Conservation (phyloP, 768 basidiomycete species). For the Pulveroboletus sp. region DNA sequence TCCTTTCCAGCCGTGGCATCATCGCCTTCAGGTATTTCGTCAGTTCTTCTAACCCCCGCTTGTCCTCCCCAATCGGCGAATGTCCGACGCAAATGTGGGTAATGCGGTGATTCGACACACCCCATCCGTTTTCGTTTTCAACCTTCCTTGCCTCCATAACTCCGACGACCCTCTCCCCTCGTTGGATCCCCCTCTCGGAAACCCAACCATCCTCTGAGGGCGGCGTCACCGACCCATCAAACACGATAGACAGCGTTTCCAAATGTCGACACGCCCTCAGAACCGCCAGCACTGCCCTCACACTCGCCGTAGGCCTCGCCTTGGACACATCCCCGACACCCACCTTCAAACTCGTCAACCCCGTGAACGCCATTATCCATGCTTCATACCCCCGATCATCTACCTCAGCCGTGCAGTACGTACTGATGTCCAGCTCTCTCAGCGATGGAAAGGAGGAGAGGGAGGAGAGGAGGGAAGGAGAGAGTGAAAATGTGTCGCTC, state of each 20-base stretch:
- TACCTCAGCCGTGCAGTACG: constrained; percentile 15
- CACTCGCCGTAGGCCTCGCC: constrained; percentile 15
- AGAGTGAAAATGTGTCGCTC: constrained; percentile 21
- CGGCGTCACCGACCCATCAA: constrained; percentile 15
- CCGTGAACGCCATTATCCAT: constrained; percentile 11
- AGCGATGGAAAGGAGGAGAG: constrained; percentile 14
- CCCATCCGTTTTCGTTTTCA: constrained; percentile 9
- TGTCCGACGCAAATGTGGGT: constrained; percentile 19
- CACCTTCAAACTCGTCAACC: constrained; percentile 16
- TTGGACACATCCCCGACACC: constrained; percentile 18
- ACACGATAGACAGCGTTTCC: constrained; percentile 17
- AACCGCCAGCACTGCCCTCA: constrained; percentile 18
- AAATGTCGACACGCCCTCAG: constrained; percentile 17
- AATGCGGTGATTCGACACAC: constrained; percentile 15
- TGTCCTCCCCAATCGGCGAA: constrained; percentile 19
- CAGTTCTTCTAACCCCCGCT: constrained; percentile 1
- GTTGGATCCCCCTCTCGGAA: background rate
- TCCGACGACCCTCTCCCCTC: background rate
- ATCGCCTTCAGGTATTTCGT: constrained; percentile 15
- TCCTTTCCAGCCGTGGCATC: constrained; percentile 23
- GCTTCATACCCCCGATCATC: constrained; percentile 17
- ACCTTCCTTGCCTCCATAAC: background rate
- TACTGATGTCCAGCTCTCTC: constrained; percentile 18
- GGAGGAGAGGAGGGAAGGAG: constrained; percentile 9
- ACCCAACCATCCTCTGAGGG: background rate